Conservation (phyloP, 345 rosid species). For the Erodium maritimum region DNA sequence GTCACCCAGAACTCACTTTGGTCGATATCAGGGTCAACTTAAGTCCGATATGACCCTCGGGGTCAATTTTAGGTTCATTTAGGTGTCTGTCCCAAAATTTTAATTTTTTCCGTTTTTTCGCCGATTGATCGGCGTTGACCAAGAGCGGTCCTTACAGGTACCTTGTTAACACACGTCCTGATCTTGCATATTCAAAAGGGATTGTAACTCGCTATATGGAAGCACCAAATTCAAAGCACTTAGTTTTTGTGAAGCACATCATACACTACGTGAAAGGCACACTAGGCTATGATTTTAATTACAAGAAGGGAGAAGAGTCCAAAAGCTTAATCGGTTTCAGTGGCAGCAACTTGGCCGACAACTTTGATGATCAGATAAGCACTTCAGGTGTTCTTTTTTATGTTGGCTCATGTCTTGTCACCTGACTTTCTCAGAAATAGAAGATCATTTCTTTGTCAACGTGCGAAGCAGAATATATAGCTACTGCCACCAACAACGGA, state of each 20-base stretch:
- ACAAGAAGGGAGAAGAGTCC: not conserved
- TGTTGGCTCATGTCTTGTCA: not conserved
- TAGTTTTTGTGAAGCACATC: not conserved
- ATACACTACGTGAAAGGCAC: no score
- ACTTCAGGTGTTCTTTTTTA: not conserved
- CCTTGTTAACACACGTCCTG: not conserved
- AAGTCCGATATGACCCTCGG: no score
- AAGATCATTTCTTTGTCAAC: not conserved
- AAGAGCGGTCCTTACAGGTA: no score
- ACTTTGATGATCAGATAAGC: not conserved
- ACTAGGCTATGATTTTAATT: not conserved
- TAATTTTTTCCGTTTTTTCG: no score
- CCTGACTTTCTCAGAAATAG: not conserved
- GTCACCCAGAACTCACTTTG: no score
- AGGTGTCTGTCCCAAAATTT: no score
- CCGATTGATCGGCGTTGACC: no score
- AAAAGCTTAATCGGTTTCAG: not conserved
- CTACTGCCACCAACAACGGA: no score
- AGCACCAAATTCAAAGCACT: not conserved
- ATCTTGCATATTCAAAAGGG: not conserved
- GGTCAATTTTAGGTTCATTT: no score
- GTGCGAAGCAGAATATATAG: constrained; percentile 2
- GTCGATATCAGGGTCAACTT: no score
- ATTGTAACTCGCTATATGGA: not conserved
- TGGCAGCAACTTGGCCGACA: not conserved